Conservation (phyloP, 2,329 filamentous ascomycete genomes). For the Chalaropsis ovoidea region DNA sequence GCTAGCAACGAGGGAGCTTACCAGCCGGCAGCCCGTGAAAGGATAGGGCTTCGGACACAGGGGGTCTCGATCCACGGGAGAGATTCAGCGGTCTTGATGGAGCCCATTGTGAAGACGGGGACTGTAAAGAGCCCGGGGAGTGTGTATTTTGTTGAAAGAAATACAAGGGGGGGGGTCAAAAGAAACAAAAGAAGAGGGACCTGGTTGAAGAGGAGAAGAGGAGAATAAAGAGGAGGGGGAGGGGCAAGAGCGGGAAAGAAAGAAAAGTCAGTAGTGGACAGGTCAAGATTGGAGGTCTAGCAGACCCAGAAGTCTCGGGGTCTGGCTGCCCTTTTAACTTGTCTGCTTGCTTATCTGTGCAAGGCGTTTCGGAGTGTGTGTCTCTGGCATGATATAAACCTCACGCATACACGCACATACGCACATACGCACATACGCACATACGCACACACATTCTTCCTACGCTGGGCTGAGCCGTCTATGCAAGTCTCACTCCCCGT, state of each 20-base stretch:
- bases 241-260: constrained; percentile 19
- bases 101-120: constrained; percentile 34
- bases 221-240: neutral
- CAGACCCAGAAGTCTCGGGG: neutral
- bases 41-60: constrained; percentile 53
- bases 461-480: neutral
- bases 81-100: constrained; percentile 32
- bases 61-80: constrained; percentile 65
- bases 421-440: neutral
- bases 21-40: constrained; percentile 65
- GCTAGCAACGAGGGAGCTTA: constrained; percentile 33
- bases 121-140: neutral
- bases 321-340: neutral
- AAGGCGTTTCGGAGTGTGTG: neutral
- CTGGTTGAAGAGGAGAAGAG: neutral
- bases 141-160: neutral
- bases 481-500: constrained; percentile 7
- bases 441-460: neutral
- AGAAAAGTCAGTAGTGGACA: neutral
- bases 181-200: neutral
- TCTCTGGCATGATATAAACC: neutral
- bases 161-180: constrained; percentile 6
- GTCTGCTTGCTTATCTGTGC: neutral
- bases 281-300: neutral
- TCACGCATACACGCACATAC: neutral